Evolutionary conservation across 495 filamentous ascomycete genomes (phyloP), one percentile per base, ranked within the genome.

Genomic region (Penicillium herquei): DNA sequence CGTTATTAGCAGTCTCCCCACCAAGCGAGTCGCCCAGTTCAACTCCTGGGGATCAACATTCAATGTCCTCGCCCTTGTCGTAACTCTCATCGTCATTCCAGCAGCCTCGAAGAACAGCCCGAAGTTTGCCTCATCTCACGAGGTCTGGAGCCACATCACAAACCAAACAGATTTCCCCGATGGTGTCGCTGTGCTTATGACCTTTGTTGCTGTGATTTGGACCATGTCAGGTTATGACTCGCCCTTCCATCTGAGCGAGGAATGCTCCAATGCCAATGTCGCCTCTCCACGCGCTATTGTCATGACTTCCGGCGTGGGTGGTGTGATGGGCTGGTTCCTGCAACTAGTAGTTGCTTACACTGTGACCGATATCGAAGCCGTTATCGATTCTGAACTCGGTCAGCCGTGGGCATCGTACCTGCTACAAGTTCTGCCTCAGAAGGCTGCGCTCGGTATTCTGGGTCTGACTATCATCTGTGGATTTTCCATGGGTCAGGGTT

Each of bases 291-390:
- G 88, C 11, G 87, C 88, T n/a, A 92, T 92, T 54, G 80, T 90
- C 21, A 72, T 92, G 62, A 91, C 88, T 10, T 82, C 81, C 7
- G 83, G 71, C 1, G 72, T 87, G 12, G 88, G 88, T 7, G 88
- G 88, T 11, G 52, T 89, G 2, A 75, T 87, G 37, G 88, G 88
- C 52, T 92, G 88, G 83, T 82, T 89, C 59, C 70, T 92, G 18
- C 88, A 91, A 68, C 75, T 90, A 1, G 84, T 91, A 4, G 87
- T 91, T 46, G 88, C 87, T n/a, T 92, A 91, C 66, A 91, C 88
- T 5, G 86, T 92, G 18, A 64, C 83, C 31, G 85, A 89, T 57
- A 87, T 92, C 59, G 69, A 73, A 4, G 75, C 62, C 14, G 84
- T 85, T 14, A 70, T 91, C 3, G 65, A 76, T 14, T 87, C 84